Percentiles rank a stretch among this genome's conserved stretches.
Conservation (phyloP, 495 filamentous ascomycete genomes). For the Platismatia glauca region DNA sequence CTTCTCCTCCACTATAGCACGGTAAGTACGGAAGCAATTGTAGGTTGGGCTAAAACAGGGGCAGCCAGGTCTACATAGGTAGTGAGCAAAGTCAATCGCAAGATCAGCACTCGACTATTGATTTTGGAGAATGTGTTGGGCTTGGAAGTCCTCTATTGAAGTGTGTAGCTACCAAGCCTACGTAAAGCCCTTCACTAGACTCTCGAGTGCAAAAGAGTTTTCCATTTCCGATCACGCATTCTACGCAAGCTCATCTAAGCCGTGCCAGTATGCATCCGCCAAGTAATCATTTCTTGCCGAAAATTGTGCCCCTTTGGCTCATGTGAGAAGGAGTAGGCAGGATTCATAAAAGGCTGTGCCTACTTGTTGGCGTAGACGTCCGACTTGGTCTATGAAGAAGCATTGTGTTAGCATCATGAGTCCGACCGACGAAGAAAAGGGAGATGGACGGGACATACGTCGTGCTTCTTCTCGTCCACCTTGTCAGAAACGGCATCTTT, state of each 20-base stretch:
- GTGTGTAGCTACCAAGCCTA: slow-evolving; percentile 2
- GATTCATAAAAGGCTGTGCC: not conserved
- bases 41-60: too few relatives aligned
- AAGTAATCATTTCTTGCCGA: not conserved
- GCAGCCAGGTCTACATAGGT: too few relatives aligned
- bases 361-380: slow-evolving; percentile 20
- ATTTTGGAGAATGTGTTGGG: not conserved
- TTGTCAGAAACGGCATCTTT: slow-evolving; percentile 51
- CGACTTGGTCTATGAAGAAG: slow-evolving; percentile 11
- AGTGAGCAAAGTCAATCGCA: too few relatives aligned
- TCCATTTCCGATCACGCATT: not conserved
- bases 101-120: not conserved
- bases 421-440: not conserved
- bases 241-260: not conserved
- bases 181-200: not conserved
- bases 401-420: not conserved
- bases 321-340: not conserved
- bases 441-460: slow-evolving; percentile 12
- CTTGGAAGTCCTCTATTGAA: slow-evolving; percentile 1
- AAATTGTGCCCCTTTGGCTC: not conserved
- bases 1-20: too few relatives aligned
- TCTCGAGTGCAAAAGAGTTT: not conserved
- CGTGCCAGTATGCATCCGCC: not conserved
- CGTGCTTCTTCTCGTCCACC: slow-evolving; percentile 45
- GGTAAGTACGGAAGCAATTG: too few relatives aligned